Base-by-base conservation (phyloP, 352 stramenopile species). In the Phytopythium delawarense region DNA sequence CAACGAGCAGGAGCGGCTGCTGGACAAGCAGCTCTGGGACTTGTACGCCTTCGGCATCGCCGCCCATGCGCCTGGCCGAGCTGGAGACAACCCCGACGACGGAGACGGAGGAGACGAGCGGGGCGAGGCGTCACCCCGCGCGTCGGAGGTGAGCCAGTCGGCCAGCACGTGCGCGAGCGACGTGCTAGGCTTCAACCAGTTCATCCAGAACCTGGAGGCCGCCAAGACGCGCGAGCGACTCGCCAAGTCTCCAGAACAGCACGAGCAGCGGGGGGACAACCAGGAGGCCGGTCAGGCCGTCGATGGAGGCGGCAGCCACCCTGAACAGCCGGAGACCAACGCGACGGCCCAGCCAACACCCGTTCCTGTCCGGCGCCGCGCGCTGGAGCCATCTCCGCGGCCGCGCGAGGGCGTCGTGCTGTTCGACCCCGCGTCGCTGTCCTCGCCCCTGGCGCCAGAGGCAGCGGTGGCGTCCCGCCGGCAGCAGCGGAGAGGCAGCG, bases 191-290 rank as follows among this genome's bases (percentile, higher is more conserved):
- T 89, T 87, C 64, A 89, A 88, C 54, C 76, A 85, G 35, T 72
- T 80, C 37, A 89, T 89, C 61, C 78, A 82, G 56, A 69, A 84
- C 28, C 79, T 89, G 72, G 80, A 89, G 59, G 71, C 58, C 40
- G 62, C 62, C 11, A 67, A 74, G 20, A 35, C 28, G n/a, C 21
- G 74, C 16, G 70, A 67, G 39, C 18, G 45, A 4, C 50, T 13
- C 23, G 52, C 62, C 40, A 59, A 23, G 25, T 32, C 28, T 32
- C 28, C 28, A 32, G 28, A 45, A 71, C 50, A 71, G 28, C 40
- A 57, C 20, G 55, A 50, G 20, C 45, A 30, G 45, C 23, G 16
- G 13, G 57, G 48, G 48, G 18, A 46, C 40, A 46, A 46, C 40
- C 40, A 46, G 40, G 40, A 46, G 40, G 7, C 7, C 7, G 40